Conservation (phyloP, 2,329 filamentous ascomycete species). For the Endocalyx cinctus region DNA sequence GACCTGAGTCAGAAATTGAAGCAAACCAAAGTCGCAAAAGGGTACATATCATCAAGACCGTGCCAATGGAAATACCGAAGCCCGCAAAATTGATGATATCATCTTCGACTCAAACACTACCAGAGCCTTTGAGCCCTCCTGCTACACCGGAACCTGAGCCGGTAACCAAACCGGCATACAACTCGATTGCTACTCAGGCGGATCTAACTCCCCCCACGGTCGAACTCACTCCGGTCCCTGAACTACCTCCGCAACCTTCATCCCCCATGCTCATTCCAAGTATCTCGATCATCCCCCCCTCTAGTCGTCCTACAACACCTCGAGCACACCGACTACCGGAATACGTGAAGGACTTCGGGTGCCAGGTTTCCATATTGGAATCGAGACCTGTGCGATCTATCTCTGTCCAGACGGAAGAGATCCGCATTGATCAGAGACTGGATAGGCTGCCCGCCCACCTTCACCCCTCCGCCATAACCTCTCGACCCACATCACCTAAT, state of each 20-base stretch:
- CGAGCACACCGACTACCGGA: conserved; percentile 71
- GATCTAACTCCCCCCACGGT: too few species aligned
- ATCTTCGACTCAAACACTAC: conserved; percentile 56
- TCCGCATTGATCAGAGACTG: conserved; percentile 74
- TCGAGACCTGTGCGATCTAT: conserved; percentile 49
- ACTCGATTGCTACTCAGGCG: conserved; percentile 62
- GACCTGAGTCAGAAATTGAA: conserved; percentile 57
- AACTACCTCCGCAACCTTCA: conserved; percentile 23
- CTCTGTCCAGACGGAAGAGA: conserved; percentile 80
- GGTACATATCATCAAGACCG: conserved; percentile 49
- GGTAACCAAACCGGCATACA: conserved; percentile 37
- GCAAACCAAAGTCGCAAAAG: conserved; percentile 71
- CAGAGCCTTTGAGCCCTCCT: conserved; percentile 60
- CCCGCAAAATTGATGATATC: conserved; percentile 55
- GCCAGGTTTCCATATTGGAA: conserved; percentile 63
- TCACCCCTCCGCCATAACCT: conserved; percentile 70
- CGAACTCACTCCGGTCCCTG: conserved; percentile 23
- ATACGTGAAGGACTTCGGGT: conserved; percentile 75
- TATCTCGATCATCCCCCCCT: conserved; percentile 88
- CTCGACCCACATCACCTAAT: conserved; percentile 52
- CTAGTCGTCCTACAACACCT: conserved; percentile 76
- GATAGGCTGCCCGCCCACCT: conserved; percentile 72
- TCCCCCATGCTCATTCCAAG: conserved; percentile 62
- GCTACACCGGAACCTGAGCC: conserved; percentile 56
- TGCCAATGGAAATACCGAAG: conserved; percentile 42